Evolutionary conservation across 106 monocot species (phyloP), one percentile per base, ranked within the genome.

Genomic region (Ottelia alismoides): DNA sequence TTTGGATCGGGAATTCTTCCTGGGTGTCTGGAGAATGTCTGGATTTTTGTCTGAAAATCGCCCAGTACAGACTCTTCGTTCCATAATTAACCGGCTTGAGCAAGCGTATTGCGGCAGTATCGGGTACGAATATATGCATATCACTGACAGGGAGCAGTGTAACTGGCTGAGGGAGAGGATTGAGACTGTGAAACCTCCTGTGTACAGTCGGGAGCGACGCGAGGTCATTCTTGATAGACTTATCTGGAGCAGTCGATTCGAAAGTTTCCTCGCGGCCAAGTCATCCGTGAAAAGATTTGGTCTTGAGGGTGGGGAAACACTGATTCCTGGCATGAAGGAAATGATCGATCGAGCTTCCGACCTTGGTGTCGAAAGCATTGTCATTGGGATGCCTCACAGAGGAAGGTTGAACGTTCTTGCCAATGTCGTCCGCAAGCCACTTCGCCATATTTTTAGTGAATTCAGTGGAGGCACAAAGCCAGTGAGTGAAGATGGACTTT

Each of bases 101-200:
- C 73, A 82, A 57, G 88, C 96, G 2, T 98, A 89, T 61, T 98
- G 89, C 49, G 96, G 89, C 30, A 76, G 58, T 27, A 65, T 98
- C 27, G 96, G 96, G 14, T 98, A 85, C 28, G 96, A 98, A 64
- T 98, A 98, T 53, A 98, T 98, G 96, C 96, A 98, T 52, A 85
- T 98, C 29, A 54, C 81, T 9, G 76, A 98, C 47, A 65, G 82
- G 49, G 89, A 89, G 31, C 68, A 89, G 60, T 98, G 96, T 56
- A 89, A 98, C 29, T 98, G 96, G 96, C 51, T 98, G 63, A 89
- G 96, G 58, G 89, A 98, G 22, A 79, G 58, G 69, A 98, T 98
- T 45, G 96, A 89, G 70, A 74, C 79, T 0, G 61, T 78, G 5
- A 82, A 79, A 14, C 78, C 75, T 0, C 50, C 59, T 20, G 59